Evolutionary conservation across 192 early-diverging fungal species (phyloP).

Genomic region (Backusella liffmaniae): DNA sequence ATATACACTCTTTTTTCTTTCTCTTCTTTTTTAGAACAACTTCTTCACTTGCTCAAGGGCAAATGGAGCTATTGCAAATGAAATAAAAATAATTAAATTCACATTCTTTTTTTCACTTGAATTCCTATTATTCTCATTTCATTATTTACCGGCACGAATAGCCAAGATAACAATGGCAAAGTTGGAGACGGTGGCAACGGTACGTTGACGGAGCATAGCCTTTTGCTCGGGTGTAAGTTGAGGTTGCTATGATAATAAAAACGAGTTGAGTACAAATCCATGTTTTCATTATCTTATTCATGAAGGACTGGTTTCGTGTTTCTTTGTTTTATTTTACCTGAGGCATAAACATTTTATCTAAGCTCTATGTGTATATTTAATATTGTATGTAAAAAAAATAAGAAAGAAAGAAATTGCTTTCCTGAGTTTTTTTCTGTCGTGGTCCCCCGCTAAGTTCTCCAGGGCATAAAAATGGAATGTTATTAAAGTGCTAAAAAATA

Average conservation of each 20-base stretch:
- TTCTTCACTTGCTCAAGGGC: conserved; percentile 21
- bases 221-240: conserved; percentile 37
- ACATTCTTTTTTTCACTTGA: not conserved
- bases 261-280: conserved; percentile 7
- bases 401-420: not conserved
- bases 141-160: conserved; percentile 29
- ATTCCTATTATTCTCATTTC: not conserved
- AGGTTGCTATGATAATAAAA: conserved; percentile 20
- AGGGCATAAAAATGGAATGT: not conserved
- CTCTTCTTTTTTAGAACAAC: conserved; percentile 5
- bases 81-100: not conserved
- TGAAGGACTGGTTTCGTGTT: not conserved
- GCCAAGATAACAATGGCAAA: conserved; percentile 27
- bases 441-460: not conserved
- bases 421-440: not conserved
- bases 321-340: conserved; percentile 19
- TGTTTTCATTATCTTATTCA: not conserved
- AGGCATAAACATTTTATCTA: conserved; percentile 30
- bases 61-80: conserved; percentile 13
- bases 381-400: not conserved
- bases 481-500: not conserved
- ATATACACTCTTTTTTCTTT: not conserved
- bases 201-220: conserved; percentile 34
- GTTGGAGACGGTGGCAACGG: conserved; percentile 30
- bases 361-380: not conserved